phyloP scores from a whole-genome alignment of 2,329 filamentous ascomycete species.

The Ophiocordyceps polyrhachis-furcata region DNA sequence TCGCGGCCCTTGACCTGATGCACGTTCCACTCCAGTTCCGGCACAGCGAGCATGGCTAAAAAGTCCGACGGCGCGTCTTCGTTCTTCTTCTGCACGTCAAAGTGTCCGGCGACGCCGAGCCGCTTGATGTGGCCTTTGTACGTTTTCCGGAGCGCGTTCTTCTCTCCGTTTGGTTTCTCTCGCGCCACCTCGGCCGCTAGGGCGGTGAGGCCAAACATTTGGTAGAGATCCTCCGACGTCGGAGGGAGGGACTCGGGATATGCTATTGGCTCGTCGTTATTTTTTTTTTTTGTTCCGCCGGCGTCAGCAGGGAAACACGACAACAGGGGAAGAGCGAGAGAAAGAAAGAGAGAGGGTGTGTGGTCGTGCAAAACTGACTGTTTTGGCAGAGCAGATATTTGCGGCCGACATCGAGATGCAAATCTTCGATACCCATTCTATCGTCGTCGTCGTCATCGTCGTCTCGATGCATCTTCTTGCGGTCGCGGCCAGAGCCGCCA shows the following conservation, averaged over 20 bases:
- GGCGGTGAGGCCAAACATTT: slow-evolving; percentile 33
- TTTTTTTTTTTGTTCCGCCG: too few species aligned
- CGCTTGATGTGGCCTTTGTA: slow-evolving; percentile 52
- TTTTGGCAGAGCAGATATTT: slow-evolving; percentile 50
- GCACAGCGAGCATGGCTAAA: slow-evolving; percentile 27
- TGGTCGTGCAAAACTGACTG: slow-evolving; percentile 33
- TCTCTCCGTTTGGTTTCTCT: slow-evolving; percentile 45
- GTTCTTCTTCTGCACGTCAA: slow-evolving; percentile 38
- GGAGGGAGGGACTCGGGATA: slow-evolving; percentile 28
- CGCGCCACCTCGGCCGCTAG: slow-evolving; percentile 44
- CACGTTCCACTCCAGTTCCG: slow-evolving; percentile 38
- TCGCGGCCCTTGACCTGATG: slow-evolving; percentile 34
- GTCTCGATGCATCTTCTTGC: slow-evolving; percentile 45
- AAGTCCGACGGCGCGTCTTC: slow-evolving; percentile 32
- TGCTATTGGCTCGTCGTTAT: slow-evolving; percentile 17
- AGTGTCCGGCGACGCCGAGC: slow-evolving; percentile 41
- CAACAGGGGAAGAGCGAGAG: slow-evolving; percentile 9
- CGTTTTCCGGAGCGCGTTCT: slow-evolving; percentile 47
- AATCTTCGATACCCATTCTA: slow-evolving; percentile 42
- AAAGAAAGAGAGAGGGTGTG: slow-evolving; percentile 2
- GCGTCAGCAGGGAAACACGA: slow-evolving; percentile 22
- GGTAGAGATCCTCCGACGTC: slow-evolving; percentile 38
- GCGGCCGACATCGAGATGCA: slow-evolving; percentile 46
- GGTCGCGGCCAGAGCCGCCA: slow-evolving; percentile 31
- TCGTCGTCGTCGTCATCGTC: slow-evolving; percentile 42